A percentile compares a stretch with the other conserved stretches of the same genome.
phyloP scores from a whole-genome alignment of 2,329 filamentous ascomycete species.

The Bipolaris victoriae region DNA sequence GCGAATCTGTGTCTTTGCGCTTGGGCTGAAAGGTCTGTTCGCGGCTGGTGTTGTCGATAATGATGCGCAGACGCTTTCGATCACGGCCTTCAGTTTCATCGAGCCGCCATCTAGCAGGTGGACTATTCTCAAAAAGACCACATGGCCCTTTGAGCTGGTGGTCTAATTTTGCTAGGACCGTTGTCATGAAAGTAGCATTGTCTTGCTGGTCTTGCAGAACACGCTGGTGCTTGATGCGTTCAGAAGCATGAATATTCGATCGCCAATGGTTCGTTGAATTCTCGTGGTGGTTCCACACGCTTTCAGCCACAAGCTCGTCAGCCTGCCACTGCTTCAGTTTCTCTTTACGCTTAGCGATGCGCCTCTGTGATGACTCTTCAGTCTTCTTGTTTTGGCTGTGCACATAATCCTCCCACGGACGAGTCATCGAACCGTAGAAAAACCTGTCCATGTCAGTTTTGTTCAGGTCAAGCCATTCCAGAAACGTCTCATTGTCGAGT shows the following conservation, averaged over 20 bases:
- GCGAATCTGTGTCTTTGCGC: slow-evolving; percentile 66
- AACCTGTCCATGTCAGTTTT: slow-evolving; percentile 77
- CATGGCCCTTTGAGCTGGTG: slow-evolving; percentile 78
- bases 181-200: slow-evolving; percentile 76
- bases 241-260: slow-evolving; percentile 91
- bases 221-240: slow-evolving; percentile 89
- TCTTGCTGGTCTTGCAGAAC: slow-evolving; percentile 93
- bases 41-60: slow-evolving; percentile 73
- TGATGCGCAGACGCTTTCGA: slow-evolving; percentile 86
- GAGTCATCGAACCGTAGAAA: slow-evolving; percentile 82
- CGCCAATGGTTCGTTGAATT: slow-evolving; percentile 89
- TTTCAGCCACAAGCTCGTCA: slow-evolving; percentile 72
- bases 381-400: slow-evolving; percentile 79
- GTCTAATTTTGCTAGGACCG: slow-evolving; percentile 79
- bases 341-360: slow-evolving; percentile 78
- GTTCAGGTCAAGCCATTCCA: slow-evolving; percentile 86
- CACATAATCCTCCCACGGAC: slow-evolving; percentile 88
- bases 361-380: slow-evolving; percentile 72
- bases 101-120: slow-evolving; percentile 80
- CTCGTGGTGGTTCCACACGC: slow-evolving; percentile 79
- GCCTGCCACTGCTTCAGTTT: slow-evolving; percentile 79
- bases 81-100: slow-evolving; percentile 96
- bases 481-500: slow-evolving; percentile 85
- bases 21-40: slow-evolving; percentile 85
- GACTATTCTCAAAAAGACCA: slow-evolving; percentile 74